These are phyloP conservation scores for Arthrobotrys musiformis DNA, from an alignment of 2,329 filamentous ascomycete genomes.

Conservation along the genomic window DNA sequence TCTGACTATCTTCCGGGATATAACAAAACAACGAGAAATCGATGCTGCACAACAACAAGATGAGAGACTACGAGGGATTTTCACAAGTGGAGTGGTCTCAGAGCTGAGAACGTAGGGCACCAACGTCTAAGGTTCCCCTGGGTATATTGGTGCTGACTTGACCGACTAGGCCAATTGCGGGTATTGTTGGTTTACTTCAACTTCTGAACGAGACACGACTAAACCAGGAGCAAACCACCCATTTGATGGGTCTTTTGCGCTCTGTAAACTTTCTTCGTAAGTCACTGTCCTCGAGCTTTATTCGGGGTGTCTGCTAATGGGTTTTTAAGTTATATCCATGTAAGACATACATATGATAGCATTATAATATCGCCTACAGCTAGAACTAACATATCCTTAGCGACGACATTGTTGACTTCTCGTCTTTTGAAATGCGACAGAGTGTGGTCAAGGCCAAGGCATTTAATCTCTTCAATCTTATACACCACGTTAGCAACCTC, in stretches of 20 bases:
- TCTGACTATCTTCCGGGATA: slow-evolving; percentile 46
- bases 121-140: background rate
- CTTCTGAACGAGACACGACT: slow-evolving; percentile 56
- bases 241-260: slow-evolving; percentile 54
- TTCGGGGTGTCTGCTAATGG: slow-evolving; percentile 27
- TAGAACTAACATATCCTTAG: slow-evolving; percentile 33
- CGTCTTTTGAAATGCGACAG: slow-evolving; percentile 57
- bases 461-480: slow-evolving; percentile 57
- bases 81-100: slow-evolving; percentile 48
- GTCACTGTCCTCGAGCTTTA: background rate
- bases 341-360: background rate
- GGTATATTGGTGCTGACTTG: background rate
- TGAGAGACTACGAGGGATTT: slow-evolving; percentile 45
- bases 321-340: slow-evolving; percentile 54
- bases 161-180: slow-evolving; percentile 56
- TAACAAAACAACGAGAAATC: slow-evolving; percentile 51
- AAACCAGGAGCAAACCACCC: slow-evolving; percentile 56
- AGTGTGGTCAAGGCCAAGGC: slow-evolving; percentile 47
- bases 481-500: slow-evolving; percentile 56
- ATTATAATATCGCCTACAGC: background rate
- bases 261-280: slow-evolving; percentile 56
- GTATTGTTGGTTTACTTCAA: slow-evolving; percentile 57
- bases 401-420: slow-evolving; percentile 59
- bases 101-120: slow-evolving; percentile 43
- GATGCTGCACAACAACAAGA: slow-evolving; percentile 49